phyloP scores from a whole-genome alignment of 495 filamentous ascomycete species.

The Pyronema domesticum region DNA sequence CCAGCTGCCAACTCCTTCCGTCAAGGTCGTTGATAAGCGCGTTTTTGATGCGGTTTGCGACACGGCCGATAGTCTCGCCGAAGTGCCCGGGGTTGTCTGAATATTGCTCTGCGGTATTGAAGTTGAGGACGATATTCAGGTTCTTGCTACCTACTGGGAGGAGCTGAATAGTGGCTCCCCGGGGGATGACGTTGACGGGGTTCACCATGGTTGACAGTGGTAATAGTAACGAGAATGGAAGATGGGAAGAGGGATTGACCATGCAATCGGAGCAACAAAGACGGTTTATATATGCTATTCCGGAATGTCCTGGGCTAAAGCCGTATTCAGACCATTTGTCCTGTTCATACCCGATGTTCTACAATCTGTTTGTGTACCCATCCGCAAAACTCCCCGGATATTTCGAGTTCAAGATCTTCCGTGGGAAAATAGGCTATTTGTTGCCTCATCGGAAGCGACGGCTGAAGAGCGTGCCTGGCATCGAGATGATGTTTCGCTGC shows the following conservation, averaged over 20 bases:
- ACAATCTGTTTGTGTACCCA: too few relatives aligned
- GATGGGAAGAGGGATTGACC: background rate
- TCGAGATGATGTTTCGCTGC: too few relatives aligned
- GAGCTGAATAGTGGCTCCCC: slow-evolving; percentile 76
- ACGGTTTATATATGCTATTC: too few relatives aligned
- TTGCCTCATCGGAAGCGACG: too few relatives aligned
- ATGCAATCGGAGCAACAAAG: too few relatives aligned
- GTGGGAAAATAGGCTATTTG: too few relatives aligned
- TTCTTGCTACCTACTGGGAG: slow-evolving; percentile 45
- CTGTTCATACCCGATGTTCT: too few relatives aligned
- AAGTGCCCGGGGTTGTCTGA: slow-evolving; percentile 61
- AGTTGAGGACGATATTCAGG: slow-evolving; percentile 72
- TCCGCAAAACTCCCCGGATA: too few relatives aligned
- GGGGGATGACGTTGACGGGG: slow-evolving; percentile 43
- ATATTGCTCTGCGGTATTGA: slow-evolving; percentile 57
- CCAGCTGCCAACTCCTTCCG: slow-evolving; percentile 46
- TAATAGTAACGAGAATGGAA: background rate
- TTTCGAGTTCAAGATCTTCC: too few relatives aligned
- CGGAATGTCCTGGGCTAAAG: too few relatives aligned
- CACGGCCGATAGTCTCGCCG: slow-evolving; percentile 82
- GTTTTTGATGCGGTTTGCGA: slow-evolving; percentile 68
- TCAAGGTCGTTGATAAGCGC: slow-evolving; percentile 58
- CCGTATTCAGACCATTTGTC: too few relatives aligned
- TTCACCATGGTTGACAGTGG: background rate
- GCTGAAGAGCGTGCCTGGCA: too few relatives aligned